Percentiles rank a stretch among this genome's conserved stretches.
phyloP scores from a whole-genome alignment of 164 flowering plant species.

The Chloranthus sessilifolius region DNA sequence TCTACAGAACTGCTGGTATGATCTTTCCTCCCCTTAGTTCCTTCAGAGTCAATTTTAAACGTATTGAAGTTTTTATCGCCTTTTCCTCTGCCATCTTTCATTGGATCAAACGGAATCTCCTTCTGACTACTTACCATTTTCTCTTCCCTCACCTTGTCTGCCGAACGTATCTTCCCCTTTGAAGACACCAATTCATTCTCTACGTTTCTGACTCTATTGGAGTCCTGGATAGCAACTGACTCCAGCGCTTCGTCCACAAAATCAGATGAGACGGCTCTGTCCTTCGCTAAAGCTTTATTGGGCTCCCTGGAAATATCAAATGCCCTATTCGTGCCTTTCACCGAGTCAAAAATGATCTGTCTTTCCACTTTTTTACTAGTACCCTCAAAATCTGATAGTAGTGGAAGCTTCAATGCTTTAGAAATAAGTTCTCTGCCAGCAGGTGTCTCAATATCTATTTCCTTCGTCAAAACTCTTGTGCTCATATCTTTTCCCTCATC shows the following conservation, averaged over 20 bases:
- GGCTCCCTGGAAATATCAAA: slow-evolving; percentile 15
- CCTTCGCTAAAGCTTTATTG: slow-evolving; percentile 18
- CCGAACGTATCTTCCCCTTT: slow-evolving; percentile 22
- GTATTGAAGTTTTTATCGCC: slow-evolving; percentile 13
- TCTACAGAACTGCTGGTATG: slow-evolving; percentile 10
- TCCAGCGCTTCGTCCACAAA: slow-evolving; percentile 21
- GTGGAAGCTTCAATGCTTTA: slow-evolving; percentile 14
- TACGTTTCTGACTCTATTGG: neutral
- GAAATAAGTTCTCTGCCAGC: slow-evolving; percentile 22
- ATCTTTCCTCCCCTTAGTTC: slow-evolving; percentile 23
- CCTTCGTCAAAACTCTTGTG: slow-evolving; percentile 18
- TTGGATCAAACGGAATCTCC: slow-evolving; percentile 11
- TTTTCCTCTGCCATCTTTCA: slow-evolving; percentile 20
- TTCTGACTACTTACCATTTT: slow-evolving; percentile 10
- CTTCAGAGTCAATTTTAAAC: slow-evolving; percentile 15
- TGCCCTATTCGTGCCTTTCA: slow-evolving; percentile 12
- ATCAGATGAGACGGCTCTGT: slow-evolving; percentile 15
- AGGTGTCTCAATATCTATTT: slow-evolving; percentile 24
- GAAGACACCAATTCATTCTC: neutral
- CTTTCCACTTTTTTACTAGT: slow-evolving; percentile 2
- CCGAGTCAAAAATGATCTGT: slow-evolving; percentile 11
- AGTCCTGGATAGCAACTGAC: slow-evolving; percentile 3
- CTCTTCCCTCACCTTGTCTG: slow-evolving; percentile 16
- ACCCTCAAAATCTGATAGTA: slow-evolving; percentile 8
- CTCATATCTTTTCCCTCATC: slow-evolving; percentile 12